A percentile compares a stretch with the other conserved stretches of the same genome.
Evolutionary conservation across 345 rosid species (phyloP).

Genomic region (Populus euphratica): DNA sequence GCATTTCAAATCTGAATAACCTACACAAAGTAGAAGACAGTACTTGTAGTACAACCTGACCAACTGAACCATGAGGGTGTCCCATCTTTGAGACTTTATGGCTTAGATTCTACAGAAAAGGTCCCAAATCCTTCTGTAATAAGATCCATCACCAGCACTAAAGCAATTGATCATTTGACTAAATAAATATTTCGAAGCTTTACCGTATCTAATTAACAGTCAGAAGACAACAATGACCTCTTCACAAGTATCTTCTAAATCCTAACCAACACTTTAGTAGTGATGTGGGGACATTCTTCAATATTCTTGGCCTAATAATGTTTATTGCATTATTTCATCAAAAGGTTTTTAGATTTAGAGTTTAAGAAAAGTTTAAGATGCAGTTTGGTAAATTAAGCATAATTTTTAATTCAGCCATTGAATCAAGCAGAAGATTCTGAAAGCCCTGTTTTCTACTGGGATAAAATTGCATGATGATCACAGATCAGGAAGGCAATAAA

Average conservation of each 20-base stretch:
- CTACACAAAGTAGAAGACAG: not conserved
- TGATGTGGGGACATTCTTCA: too few species aligned
- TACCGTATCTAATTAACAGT: not conserved
- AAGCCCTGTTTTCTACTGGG: too few species aligned
- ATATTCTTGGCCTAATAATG: too few species aligned
- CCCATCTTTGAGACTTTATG: not conserved
- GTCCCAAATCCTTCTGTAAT: not conserved
- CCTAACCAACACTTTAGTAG: not conserved
- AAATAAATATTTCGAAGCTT: not conserved
- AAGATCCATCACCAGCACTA: conserved; percentile 1
- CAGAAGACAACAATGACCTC: not conserved
- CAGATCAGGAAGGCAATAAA: too few species aligned
- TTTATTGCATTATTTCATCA: too few species aligned
- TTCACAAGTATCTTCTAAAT: not conserved
- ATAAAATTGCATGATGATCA: too few species aligned
- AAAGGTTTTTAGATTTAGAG: too few species aligned
- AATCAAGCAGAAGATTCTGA: too few species aligned
- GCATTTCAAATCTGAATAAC: not conserved
- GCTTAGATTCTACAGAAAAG: not conserved
- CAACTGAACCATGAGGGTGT: not conserved
- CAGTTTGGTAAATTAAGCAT: too few species aligned
- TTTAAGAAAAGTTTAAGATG: too few species aligned
- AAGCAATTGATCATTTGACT: not conserved
- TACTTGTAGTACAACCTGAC: not conserved
- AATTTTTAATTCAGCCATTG: too few species aligned